A percentile compares a stretch with the other conserved stretches of the same genome.
These are phyloP conservation scores for Vanrija pseudolonga DNA, from an alignment of 1,284 basidiomycete genomes.

Conservation along the genomic window DNA sequence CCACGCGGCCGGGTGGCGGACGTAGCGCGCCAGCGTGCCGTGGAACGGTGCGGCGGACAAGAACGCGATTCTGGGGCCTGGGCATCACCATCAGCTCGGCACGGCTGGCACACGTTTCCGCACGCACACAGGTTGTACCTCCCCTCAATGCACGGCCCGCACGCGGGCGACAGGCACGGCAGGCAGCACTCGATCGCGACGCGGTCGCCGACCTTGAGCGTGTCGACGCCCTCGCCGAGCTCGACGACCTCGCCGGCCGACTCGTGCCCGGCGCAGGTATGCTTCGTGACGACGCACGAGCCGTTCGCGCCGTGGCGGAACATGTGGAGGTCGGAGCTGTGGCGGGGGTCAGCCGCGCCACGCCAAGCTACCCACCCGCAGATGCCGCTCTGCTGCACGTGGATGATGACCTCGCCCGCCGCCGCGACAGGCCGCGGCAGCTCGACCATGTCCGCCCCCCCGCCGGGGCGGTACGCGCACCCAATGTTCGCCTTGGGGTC, in stretches of 20 bases:
- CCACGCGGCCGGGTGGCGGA: slow-evolving; percentile 56
- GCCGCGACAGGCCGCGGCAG: slow-evolving; percentile 44
- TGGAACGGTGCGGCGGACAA: slow-evolving; percentile 54
- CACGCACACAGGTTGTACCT: slow-evolving; percentile 54
- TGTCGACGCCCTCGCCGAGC: slow-evolving; percentile 49
- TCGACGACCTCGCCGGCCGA: slow-evolving; percentile 51
- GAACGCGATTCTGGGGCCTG: slow-evolving; percentile 52
- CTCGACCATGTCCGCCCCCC: slow-evolving; percentile 45
- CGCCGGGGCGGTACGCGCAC: slow-evolving; percentile 44
- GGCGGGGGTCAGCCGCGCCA: neutral
- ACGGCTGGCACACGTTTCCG: too few species aligned
- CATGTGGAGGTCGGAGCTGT: slow-evolving; percentile 53
- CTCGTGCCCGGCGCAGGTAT: slow-evolving; percentile 51
- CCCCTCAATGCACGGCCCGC: slow-evolving; percentile 53
- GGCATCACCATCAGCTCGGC: too few species aligned
- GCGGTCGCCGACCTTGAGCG: slow-evolving; percentile 48
- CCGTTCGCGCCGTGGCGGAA: slow-evolving; percentile 54
- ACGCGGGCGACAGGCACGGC: slow-evolving; percentile 52
- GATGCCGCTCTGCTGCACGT: slow-evolving; percentile 49
- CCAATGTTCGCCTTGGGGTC: slow-evolving; percentile 31
- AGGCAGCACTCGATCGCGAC: slow-evolving; percentile 56
- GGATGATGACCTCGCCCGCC: slow-evolving; percentile 46
- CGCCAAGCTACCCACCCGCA: slow-evolving; percentile 31
- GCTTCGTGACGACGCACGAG: slow-evolving; percentile 46
- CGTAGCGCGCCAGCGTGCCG: slow-evolving; percentile 52